Evolutionary conservation across 306 rosid genomes (phyloP), one percentile per base, ranked within the genome.

Genomic region (Styphnolobium japonicum): DNA sequence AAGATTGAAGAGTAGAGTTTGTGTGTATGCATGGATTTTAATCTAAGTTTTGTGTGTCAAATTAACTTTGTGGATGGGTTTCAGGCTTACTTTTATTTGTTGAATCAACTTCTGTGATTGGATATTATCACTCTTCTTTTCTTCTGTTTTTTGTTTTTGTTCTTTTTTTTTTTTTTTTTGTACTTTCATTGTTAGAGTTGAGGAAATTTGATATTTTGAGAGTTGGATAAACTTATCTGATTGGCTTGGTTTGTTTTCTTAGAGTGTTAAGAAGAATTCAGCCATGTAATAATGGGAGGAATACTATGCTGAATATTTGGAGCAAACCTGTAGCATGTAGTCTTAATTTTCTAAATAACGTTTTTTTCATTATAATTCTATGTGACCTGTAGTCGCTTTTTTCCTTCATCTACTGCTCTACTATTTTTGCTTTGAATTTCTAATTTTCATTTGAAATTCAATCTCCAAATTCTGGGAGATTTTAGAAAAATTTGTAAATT

Each of bases 1-100:
- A 75, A 71, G 67, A 62, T 34, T 62, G 19, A 75, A 40, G 55
- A 27, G 14, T 73, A 39, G 49, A 60, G 72, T 69, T 78, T 67
- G 12, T 51, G 76, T 51, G 58, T 10, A 19, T 49, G 49, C 37
- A 37, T 25, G 56, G 49, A 51, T 82, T 69, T 58, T 10, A 58
- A 4, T 57, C 34, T 66, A 29, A 31, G 16, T 51, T 43, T 8
- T 60, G 18, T 29, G 3, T 23, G 25, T 22, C 22, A 34, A 10
- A 4, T 27, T 40, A 12, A 10, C 14, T 74, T 19, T 49, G 51
- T 76, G 76, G 42, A 46, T 45, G 53, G 42, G 37, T 18, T 69
- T 49, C 0, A 34, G 36, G 57, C 51, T 73, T 53, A 65, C n/a
- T 51, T 42, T 33, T 58, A 60, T 80, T 33, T 53, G 16, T 27